Base-by-base conservation (phyloP, 352 stramenopile genomes). In the Globisporangium spinosum region DNA sequence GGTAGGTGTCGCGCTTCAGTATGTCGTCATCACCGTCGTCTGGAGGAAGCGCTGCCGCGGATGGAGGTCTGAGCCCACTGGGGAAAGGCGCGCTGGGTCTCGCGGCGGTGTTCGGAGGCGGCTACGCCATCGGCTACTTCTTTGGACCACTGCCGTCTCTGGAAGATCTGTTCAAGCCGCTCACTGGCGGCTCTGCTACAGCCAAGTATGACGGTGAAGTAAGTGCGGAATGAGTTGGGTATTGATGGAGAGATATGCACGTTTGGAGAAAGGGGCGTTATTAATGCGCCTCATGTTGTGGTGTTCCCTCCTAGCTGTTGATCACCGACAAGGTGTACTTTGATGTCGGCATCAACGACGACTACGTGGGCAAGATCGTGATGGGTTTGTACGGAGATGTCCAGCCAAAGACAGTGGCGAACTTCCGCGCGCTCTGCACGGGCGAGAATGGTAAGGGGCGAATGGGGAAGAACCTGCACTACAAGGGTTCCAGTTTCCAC, bases 331-430 rank as follows among this genome's bases (percentile, higher is more conserved):
- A 97, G 64, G 92, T 98, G 22, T 99, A 93, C 81, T 98, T 99
- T 70, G 97, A 99, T 74, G 90, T 99, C 47, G 87, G 92, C 64
- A 98, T 99, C 72, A 96, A 98, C 69, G 95, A 96, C 62, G 77
- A 97, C 59, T 83, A 90, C 60, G 87, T 91, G 20, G 90, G 91
- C 15, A 88, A 92, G 69, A 90, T 95, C 68, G 79, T 95, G 9
- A 77, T 95, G 49, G 86, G 85, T 0, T 69, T 94, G 25, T 96
- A 92, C 69, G 87, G 83, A 65, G 77, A 95, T 54, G 73, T 83
- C 56, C 83, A 92, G 71, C 87, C 89, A 12, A 90, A 89, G 49
- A 94, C 87, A 7, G 85, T 89, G 12, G 82, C 85, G 67, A 87
- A 87, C 76, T 87, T 87, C 66, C 78, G 76, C 62, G 75, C 76